phyloP scores from a whole-genome alignment of 2,329 filamentous ascomycete species.

The Colletotrichum sp. region DNA sequence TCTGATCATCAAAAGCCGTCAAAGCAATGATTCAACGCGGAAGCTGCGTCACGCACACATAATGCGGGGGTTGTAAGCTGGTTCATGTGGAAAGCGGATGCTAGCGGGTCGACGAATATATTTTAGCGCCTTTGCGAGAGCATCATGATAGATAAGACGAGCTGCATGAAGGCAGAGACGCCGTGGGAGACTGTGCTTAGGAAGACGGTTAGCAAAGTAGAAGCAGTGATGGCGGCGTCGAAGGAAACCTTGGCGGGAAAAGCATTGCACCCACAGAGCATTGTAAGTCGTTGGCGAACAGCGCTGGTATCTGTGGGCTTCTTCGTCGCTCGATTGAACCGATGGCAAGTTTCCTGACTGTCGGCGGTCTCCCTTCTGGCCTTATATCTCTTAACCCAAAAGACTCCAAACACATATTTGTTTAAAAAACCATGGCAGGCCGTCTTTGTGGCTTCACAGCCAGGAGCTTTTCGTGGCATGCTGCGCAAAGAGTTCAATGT shows the following conservation, averaged over 20 bases:
- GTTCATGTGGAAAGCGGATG: too few relatives aligned
- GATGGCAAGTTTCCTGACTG: not conserved
- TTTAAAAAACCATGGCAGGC: too few relatives aligned
- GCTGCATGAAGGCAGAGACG: not conserved
- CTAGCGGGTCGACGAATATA: too few relatives aligned
- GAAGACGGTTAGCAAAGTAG: not conserved
- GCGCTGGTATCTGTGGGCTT: not conserved
- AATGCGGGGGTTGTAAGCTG: too few relatives aligned
- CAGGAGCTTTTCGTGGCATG: too few relatives aligned
- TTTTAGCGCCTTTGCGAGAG: not conserved
- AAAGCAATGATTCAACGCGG: too few relatives aligned
- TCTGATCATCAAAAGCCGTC: too few relatives aligned
- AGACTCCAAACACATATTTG: not conserved
- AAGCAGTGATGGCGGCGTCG: not conserved
- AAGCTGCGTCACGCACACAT: too few relatives aligned
- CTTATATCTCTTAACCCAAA: not conserved
- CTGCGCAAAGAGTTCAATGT: too few relatives aligned
- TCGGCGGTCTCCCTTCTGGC: not conserved
- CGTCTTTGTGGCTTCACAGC: too few relatives aligned
- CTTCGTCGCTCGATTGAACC: not conserved
- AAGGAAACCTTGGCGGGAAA: not conserved
- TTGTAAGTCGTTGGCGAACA: not conserved
- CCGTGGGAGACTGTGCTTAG: not conserved
- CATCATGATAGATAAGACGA: not conserved
- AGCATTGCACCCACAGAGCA: not conserved